These are phyloP conservation scores for Exophiala sp. DNA, from an alignment of 2,329 filamentous ascomycete species.

Conservation along the genomic window DNA sequence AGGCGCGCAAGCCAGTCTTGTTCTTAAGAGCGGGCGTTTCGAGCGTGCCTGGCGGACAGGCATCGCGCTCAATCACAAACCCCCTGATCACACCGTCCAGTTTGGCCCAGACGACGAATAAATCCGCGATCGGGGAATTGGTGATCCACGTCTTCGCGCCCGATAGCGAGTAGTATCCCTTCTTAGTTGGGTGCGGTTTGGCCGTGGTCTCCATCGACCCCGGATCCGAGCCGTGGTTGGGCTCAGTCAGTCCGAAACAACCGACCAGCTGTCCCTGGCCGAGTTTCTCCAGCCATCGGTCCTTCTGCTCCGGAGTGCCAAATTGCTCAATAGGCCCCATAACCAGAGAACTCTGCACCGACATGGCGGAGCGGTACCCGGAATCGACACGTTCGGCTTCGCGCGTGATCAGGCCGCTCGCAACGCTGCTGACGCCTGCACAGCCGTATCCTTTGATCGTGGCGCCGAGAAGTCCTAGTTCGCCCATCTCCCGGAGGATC, in stretches of 20 bases:
- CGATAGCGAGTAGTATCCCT: slow-evolving; percentile 70
- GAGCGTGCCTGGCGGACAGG: slow-evolving; percentile 78
- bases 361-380: slow-evolving; percentile 87
- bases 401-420: slow-evolving; percentile 78
- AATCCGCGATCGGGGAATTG: slow-evolving; percentile 84
- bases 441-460: slow-evolving; percentile 86
- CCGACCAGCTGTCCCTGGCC: slow-evolving; percentile 76
- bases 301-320: slow-evolving; percentile 75
- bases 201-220: slow-evolving; percentile 84
- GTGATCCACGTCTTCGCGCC: slow-evolving; percentile 94
- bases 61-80: slow-evolving; percentile 77
- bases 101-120: slow-evolving; percentile 89
- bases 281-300: slow-evolving; percentile 71
- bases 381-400: slow-evolving; percentile 88
- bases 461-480: slow-evolving; percentile 75
- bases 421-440: slow-evolving; percentile 78
- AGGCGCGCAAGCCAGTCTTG: slow-evolving; percentile 89
- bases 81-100: slow-evolving; percentile 88
- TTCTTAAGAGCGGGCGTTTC: slow-evolving; percentile 89
- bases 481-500: slow-evolving; percentile 86
- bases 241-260: slow-evolving; percentile 84
- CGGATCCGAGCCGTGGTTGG: slow-evolving; percentile 87
- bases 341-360: slow-evolving; percentile 82
- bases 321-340: slow-evolving; percentile 90
- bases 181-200: slow-evolving; percentile 73